Evolutionary conservation across 2,329 filamentous ascomycete genomes (phyloP), one percentile per base, ranked within the genome.

Genomic region (Venturia aucupariae): DNA sequence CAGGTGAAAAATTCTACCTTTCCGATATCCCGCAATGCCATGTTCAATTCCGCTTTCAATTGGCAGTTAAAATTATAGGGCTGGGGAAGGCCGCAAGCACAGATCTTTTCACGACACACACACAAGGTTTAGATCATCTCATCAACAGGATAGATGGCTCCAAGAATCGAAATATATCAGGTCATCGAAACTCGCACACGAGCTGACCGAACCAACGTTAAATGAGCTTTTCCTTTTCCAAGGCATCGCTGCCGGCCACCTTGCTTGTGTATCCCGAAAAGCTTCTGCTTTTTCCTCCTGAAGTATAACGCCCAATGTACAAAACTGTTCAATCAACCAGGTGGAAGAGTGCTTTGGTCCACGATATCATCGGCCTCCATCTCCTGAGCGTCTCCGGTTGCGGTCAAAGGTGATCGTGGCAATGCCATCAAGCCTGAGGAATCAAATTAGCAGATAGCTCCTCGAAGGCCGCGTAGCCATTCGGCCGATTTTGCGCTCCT

Each of bases 291-390:
- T 48, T 13, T 30, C 35, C 35, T 57, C 51, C 51, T 35, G 51
- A 57, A 35, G 10, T 35, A 35, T 35, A 35, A 38, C 27, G 30
- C 30, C 51, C 35, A n/a, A 35, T 19, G 27, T 32, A 32, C 27
- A 57, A 51, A 35, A 57, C 2, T 57, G 15, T n/a, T 38, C 22
- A 55, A 65, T 80, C 83, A 97, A 75, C 94, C 93, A 66, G 94
- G 94, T 68, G 94, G 94, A 60, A 99, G 85, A 74, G 92, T 86
- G 84, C 92, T 96, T 69, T 88, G 90, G 77, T 99, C 94, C 63
- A 99, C 93, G 75, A 97, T 86, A 70, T 99, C 94, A 70, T 94
- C 90, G 8, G 93, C 91, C 66, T 97, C 93, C 81, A 94, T 96
- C 69, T 88, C 82, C 13, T 86, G 75, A 66, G 91, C 85, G 68